Base-by-base conservation (phyloP, 2,329 filamentous ascomycete species). In the Penicillium palitans region DNA sequence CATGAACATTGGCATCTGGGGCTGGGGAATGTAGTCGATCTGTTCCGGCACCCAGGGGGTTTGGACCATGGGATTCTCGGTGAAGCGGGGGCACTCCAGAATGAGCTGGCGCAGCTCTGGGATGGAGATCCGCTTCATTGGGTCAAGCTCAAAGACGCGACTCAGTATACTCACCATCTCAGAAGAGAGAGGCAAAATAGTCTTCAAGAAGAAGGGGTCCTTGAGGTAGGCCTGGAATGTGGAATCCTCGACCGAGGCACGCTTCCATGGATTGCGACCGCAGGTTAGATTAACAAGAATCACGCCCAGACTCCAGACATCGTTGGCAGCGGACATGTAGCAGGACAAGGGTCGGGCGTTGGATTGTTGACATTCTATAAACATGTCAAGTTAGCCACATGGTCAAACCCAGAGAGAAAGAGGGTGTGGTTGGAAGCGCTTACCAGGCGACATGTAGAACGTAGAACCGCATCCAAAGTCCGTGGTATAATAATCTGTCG, bases 401-500 rank as follows among this genome's bases (percentile, higher is more conserved):
- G 4, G 6, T 21, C 19, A 12, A 12, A 24, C 25, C 25, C n/a
- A n/a, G n/a, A 25, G 1, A 9, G 4, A 31, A 25, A 17, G 6
- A 37, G 13, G 12, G 10, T 7, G 10, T 7, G 6, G 13, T 5
- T 15, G 10, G 13, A 10, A 6, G 15, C 64, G 80, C 85, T 76
- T 89, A 97, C 93, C 93, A 85, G 95, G 95, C 72, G 92, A 96
- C 95, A 98, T 99, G 80, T 99, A 99, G 72, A 98, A 98, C 15
- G 93, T 98, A 33, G 95, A 98, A 63, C 95, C 95, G 75, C 95
- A 99, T 71, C 95, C 95, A 77, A 96, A 97, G 76, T 99, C 95
- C 68, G 92, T 90, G 64, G 93, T 96, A 66, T 88, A 83, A 65
- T 87, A 83, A 65, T 93, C 90, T 58, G 87, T 87, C 25, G 92